A percentile compares a stretch with the other conserved stretches of the same genome.
Conservation (phyloP, 768 basidiomycete species). For the Clavaria fumosa region DNA sequence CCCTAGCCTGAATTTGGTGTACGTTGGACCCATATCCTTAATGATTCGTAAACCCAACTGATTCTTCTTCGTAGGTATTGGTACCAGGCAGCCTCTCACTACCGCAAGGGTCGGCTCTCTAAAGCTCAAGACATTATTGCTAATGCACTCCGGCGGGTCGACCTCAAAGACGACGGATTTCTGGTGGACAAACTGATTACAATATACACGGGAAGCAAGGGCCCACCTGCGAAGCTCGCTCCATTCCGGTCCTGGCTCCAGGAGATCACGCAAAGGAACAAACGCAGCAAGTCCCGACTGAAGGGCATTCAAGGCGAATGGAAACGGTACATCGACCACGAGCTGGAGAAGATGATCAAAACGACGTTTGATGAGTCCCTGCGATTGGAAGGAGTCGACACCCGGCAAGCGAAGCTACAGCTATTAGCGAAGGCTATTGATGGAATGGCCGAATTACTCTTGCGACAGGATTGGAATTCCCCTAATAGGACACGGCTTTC, state of each 20-base stretch:
- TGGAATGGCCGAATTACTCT: neutral
- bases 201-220: neutral
- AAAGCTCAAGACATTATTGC: neutral
- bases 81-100: neutral
- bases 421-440: neutral
- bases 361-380: neutral
- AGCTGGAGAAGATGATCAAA: constrained; percentile 1
- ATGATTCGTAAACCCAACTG: too few species aligned
- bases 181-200: neutral
- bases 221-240: neutral
- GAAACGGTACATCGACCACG: neutral
- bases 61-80: neutral
- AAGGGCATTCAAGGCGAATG: constrained; percentile 1
- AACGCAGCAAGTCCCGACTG: neutral
- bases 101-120: constrained; percentile 1
- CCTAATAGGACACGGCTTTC: too few species aligned
- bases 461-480: neutral
- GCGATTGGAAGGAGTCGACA: neutral
- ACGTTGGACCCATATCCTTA: too few species aligned
- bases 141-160: neutral
- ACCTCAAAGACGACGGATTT: neutral
- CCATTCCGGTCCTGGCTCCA: neutral
- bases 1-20: too few species aligned
- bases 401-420: neutral
- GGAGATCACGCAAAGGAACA: neutral